phyloP scores from a whole-genome alignment of 345 rosid genomes.

The Psidium friedrichsthalianum region DNA sequence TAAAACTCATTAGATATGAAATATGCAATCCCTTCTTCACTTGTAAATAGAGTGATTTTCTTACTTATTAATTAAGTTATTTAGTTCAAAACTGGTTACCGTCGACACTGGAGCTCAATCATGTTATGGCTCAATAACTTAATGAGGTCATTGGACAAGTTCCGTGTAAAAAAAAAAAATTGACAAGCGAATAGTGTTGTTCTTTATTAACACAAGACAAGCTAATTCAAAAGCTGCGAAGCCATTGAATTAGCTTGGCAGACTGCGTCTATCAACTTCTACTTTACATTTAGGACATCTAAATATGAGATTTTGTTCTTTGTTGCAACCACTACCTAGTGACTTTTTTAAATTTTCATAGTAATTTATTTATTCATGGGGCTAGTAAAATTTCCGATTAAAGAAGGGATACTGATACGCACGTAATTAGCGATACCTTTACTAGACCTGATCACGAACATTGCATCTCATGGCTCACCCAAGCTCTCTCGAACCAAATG shows the following conservation, averaged over 20 bases:
- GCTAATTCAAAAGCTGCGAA: too few species aligned
- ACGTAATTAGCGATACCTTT: background rate
- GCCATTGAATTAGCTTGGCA: background rate
- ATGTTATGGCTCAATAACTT: background rate
- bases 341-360: background rate
- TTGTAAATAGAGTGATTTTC: background rate
- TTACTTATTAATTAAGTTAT: background rate
- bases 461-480: background rate
- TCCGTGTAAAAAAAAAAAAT: background rate
- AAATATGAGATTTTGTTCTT: background rate
- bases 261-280: background rate
- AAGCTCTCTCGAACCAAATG: background rate
- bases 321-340: background rate
- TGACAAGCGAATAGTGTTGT: background rate
- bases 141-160: background rate
- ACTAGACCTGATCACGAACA: background rate
- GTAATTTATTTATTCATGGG: background rate
- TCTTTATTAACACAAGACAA: too few species aligned
- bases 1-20: too few species aligned
- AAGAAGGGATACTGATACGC: background rate
- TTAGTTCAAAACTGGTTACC: too few species aligned
- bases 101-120: background rate
- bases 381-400: background rate
- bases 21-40: too few species aligned
- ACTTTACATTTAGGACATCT: background rate